Conservation (phyloP, 2,329 filamentous ascomycete species). For the Herpotrichia juniperi region DNA sequence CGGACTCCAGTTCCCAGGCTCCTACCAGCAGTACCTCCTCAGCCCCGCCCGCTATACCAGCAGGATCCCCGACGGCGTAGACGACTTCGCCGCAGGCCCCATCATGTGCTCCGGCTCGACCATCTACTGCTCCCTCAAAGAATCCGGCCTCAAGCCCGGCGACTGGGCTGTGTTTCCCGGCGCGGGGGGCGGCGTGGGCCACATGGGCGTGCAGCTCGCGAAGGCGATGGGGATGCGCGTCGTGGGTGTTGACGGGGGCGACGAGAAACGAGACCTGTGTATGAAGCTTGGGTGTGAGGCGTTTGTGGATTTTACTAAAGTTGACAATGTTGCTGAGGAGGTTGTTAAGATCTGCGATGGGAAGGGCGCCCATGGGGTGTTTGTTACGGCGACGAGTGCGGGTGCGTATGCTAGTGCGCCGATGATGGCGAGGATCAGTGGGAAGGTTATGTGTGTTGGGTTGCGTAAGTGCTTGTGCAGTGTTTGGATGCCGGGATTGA, state of each 20-base stretch:
- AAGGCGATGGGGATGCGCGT: conserved; percentile 40
- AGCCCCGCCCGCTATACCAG: conserved; percentile 59
- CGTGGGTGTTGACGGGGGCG: conserved; percentile 33
- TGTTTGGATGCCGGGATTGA: no score
- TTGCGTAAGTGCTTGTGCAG: conserved; percentile 46
- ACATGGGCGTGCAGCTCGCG: conserved; percentile 58
- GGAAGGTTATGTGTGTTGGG: conserved; percentile 58
- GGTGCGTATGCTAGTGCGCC: conserved; percentile 26
- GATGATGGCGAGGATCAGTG: conserved; percentile 51
- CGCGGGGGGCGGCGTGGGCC: conserved; percentile 60
- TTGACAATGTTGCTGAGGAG: conserved; percentile 28
- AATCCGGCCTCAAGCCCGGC: conserved; percentile 55
- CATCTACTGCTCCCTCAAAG: conserved; percentile 59
- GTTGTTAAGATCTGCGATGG: conserved; percentile 30
- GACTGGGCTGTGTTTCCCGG: conserved; percentile 60
- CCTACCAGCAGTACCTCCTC: conserved; percentile 55
- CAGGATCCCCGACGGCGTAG: conserved; percentile 59
- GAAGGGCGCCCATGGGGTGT: conserved; percentile 32
- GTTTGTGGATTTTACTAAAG: conserved; percentile 38
- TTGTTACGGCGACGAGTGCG: conserved; percentile 33
- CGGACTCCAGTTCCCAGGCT: conserved; percentile 48
- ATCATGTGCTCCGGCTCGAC: conserved; percentile 64
- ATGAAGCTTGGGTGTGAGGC: conserved; percentile 32
- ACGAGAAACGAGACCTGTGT: conserved; percentile 29
- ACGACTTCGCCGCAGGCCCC: conserved; percentile 59